A percentile compares a stretch with the other conserved stretches of the same genome.
Conservation (phyloP, 2,329 filamentous ascomycete species). For the Penicillium vulpinum region DNA sequence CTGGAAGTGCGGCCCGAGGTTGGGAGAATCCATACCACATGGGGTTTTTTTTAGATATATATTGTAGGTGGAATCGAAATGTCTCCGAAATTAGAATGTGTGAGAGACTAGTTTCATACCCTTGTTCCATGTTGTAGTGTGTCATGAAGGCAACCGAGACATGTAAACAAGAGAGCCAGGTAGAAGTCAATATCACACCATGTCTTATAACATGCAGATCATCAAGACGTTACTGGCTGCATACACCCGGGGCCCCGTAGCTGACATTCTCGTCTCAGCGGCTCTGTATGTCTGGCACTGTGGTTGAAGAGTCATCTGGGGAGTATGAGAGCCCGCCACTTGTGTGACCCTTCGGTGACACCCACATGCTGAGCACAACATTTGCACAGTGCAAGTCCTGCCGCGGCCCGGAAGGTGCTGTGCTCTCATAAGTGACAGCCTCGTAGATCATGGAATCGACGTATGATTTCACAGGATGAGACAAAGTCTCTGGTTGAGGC, state of each 20-base stretch:
- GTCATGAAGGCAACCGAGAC: slow-evolving; percentile 15
- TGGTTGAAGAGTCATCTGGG: slow-evolving; percentile 1
- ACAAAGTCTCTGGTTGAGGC: not conserved
- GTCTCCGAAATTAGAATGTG: slow-evolving; percentile 1
- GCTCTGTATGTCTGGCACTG: not conserved
- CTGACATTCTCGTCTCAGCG: slow-evolving; percentile 1
- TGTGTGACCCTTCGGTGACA: slow-evolving; percentile 1
- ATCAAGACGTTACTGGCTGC: not conserved
- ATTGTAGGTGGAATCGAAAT: slow-evolving; percentile 7
- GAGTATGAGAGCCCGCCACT: not conserved
- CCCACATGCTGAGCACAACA: slow-evolving; percentile 10
- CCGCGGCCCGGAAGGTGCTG: slow-evolving; percentile 4
- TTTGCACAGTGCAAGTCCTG: slow-evolving; percentile 4
- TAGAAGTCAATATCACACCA: not conserved
- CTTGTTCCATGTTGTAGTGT: not conserved
- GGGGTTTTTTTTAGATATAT: not conserved
- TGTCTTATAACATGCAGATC: slow-evolving; percentile 6
- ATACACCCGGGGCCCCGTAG: not conserved
- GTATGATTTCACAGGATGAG: not conserved
- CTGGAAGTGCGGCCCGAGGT: slow-evolving; percentile 22
- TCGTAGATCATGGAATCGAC: not conserved
- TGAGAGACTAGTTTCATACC: not conserved
- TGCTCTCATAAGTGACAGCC: not conserved
- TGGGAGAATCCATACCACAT: slow-evolving; percentile 4
- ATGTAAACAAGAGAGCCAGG: not conserved